Evolutionary conservation across 2,329 filamentous ascomycete species (phyloP).

Genomic region (Botrytis fabae): DNA sequence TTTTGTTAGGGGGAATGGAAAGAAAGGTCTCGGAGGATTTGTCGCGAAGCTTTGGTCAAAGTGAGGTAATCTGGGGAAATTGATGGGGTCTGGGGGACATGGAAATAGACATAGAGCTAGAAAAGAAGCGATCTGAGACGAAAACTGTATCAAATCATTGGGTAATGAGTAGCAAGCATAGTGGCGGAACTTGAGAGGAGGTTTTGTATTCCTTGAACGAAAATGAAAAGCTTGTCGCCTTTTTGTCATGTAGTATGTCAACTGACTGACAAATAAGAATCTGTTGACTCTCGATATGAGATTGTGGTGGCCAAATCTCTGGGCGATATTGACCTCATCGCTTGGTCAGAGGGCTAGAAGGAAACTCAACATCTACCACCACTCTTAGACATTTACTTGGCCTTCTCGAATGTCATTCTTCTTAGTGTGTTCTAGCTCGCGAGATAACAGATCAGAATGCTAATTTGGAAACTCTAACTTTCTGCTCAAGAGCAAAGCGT

Average conservation of each 20-base stretch:
- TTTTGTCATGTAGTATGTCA: neutral
- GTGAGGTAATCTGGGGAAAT: neutral
- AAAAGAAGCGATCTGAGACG: neutral
- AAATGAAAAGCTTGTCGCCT: conserved; percentile 3
- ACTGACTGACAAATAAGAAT: conserved; percentile 4
- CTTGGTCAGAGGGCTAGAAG: neutral
- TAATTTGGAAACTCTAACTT: neutral
- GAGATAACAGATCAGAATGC: neutral
- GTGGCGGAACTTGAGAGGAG: neutral
- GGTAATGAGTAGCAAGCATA: neutral
- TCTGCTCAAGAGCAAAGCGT: neutral
- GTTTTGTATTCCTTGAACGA: neutral
- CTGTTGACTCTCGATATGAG: neutral
- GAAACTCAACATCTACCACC: neutral
- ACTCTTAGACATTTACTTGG: neutral
- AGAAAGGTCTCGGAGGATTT: neutral
- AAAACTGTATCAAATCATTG: neutral
- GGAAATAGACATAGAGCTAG: neutral
- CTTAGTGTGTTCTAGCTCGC: conserved; percentile 9
- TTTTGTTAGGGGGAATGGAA: neutral
- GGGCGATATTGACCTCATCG: neutral
- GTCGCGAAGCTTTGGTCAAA: conserved; percentile 17
- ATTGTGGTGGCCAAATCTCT: neutral
- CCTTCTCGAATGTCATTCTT: neutral
- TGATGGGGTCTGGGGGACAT: neutral